Evolutionary conservation across 2,329 filamentous ascomycete species (phyloP), one percentile per base, ranked within the genome.

Genomic region (Colletotrichum chlorophyti): DNA sequence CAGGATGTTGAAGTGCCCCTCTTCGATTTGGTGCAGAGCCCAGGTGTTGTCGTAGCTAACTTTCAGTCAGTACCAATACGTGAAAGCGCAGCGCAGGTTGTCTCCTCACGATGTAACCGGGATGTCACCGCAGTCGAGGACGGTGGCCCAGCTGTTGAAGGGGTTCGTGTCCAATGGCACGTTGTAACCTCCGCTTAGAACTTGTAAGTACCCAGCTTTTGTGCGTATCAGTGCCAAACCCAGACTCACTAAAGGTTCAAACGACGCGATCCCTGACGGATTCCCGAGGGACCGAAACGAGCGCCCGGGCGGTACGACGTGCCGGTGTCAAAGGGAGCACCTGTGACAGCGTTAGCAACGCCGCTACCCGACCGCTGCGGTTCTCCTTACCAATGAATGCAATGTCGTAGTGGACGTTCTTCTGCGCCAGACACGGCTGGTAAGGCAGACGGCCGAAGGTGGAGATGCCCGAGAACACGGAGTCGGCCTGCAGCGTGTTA

Each of bases 241-340:
- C 52, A 61, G 31, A 82, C 87, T 68, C 87, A 93, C 90, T 95
- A 95, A 55, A 95, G 87, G 76, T 94, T 95, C 64, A 95, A 83
- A 65, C 91, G 85, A 68, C 91, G 87, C 69, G 91, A 94, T 75
- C 91, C 91, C 80, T 95, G 91, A 71, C 91, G 85, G 67, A 95
- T 94, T 43, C 91, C 91, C 27, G 88, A 91, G 9, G 92, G 91
- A 0, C 91, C 91, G 65, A 96, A 96, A 31, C 91, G 85, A 59
- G 91, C 91, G 64, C 91, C 91, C 3, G 91, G 91, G 48, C 91
- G 80, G 74, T 96, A 96, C 0, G 90, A 93, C 23, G 91, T 95
- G 49, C 91, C 91, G 1, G 91, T 94, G 70, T 96, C 91, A 65
- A 95, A 95, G 0, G 91, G 91, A 35, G 90, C 91, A 38, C 89